phyloP scores from a whole-genome alignment of 495 filamentous ascomycete species.

The Xylaria grammica region DNA sequence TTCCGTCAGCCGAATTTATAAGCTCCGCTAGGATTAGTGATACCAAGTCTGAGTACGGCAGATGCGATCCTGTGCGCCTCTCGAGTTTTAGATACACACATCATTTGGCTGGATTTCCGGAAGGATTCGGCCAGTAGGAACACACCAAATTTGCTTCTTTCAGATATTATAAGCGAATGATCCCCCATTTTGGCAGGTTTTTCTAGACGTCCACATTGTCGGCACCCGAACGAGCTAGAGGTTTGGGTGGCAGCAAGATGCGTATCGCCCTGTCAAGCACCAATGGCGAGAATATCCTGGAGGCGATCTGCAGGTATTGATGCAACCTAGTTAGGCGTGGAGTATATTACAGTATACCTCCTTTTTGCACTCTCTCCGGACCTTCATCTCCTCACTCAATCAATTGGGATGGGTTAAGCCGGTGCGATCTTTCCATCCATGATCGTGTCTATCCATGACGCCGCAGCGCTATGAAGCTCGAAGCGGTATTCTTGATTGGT shows the following conservation, averaged over 20 bases:
- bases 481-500: background rate
- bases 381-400: background rate
- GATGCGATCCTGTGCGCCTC: background rate
- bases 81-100: background rate
- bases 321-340: conserved; percentile 6
- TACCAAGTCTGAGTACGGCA: background rate
- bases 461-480: background rate
- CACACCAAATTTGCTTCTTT: conserved; percentile 14
- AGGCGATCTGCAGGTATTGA: conserved; percentile 25
- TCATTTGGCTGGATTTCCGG: background rate
- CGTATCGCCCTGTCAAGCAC: conserved; percentile 17
- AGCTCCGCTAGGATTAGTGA: background rate
- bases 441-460: background rate
- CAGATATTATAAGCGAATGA: conserved; percentile 19
- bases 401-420: background rate
- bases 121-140: conserved; percentile 5
- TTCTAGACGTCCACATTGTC: conserved; percentile 7
- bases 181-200: background rate
- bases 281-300: conserved; percentile 12
- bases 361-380: background rate
- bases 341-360: conserved; percentile 8
- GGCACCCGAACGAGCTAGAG: conserved; percentile 13
- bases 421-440: background rate
- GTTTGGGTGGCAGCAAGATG: conserved; percentile 19
- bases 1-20: background rate